Percentiles rank a stretch among this genome's conserved stretches.
These are phyloP conservation scores for Colletotrichum spinosum DNA, from an alignment of 2,329 filamentous ascomycete genomes.

Conservation along the genomic window DNA sequence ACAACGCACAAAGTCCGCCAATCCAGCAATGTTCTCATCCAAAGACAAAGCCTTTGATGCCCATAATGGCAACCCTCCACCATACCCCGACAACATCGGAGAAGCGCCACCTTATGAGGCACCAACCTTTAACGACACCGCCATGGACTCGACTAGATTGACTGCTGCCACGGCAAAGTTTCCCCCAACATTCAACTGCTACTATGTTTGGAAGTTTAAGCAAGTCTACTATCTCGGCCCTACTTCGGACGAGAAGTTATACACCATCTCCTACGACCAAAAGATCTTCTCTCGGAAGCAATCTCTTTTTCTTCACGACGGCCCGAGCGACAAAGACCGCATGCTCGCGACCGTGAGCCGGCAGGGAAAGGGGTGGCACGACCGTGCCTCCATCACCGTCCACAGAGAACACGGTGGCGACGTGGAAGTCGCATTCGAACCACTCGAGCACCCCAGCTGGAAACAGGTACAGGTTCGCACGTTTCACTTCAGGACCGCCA, in stretches of 20 bases:
- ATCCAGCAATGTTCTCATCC: too few relatives aligned
- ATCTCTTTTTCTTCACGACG: slow-evolving; percentile 23
- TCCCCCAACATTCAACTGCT: slow-evolving; percentile 28
- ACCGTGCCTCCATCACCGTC: slow-evolving; percentile 17
- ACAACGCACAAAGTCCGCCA: too few relatives aligned
- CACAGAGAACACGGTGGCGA: neutral
- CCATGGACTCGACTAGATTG: neutral
- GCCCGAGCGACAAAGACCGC: slow-evolving; percentile 8
- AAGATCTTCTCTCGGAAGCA: slow-evolving; percentile 25
- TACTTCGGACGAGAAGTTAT: slow-evolving; percentile 12
- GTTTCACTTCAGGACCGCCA: slow-evolving; percentile 7
- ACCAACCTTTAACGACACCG: slow-evolving; percentile 3
- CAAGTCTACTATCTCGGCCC: slow-evolving; percentile 23
- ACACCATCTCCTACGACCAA: slow-evolving; percentile 8
- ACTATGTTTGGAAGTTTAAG: slow-evolving; percentile 30
- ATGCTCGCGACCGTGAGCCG: slow-evolving; percentile 18
- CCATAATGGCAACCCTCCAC: neutral
- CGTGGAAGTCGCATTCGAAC: slow-evolving; percentile 1
- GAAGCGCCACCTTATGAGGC: neutral
- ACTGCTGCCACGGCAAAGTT: slow-evolving; percentile 18
- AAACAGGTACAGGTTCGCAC: slow-evolving; percentile 2
- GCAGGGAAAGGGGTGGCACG: neutral
- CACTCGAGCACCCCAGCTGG: slow-evolving; percentile 10
- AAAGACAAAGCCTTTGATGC: neutral
- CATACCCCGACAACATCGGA: neutral